A percentile compares a stretch with the other conserved stretches of the same genome.
Conservation (phyloP, 805 yeast genomes). For the Phaffomyces opuntiae region DNA sequence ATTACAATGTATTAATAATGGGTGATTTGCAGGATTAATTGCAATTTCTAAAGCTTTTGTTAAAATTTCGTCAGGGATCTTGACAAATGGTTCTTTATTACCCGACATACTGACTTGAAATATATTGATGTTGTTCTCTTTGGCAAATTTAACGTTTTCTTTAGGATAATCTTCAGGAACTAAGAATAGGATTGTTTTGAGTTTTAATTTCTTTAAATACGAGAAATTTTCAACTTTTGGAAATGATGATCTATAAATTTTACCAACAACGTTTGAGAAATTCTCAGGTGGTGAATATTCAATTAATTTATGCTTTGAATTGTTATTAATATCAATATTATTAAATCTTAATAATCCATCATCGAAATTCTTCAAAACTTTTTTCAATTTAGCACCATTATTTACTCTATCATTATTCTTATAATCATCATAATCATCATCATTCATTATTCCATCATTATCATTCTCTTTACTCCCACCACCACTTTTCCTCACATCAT, state of each 20-base stretch:
- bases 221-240: conserved; percentile 80
- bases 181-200: conserved; percentile 73
- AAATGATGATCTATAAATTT: conserved; percentile 81
- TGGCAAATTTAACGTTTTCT: conserved; percentile 60
- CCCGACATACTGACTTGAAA: conserved; percentile 93
- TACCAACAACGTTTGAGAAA: conserved; percentile 74
- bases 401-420: background rate
- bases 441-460: conserved; percentile 2
- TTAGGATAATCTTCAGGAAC: conserved; percentile 90
- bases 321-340: conserved; percentile 12
- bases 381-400: conserved; percentile 13
- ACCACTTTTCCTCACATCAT: background rate
- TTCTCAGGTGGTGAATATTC: conserved; percentile 70
- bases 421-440: conserved; percentile 1
- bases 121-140: conserved; percentile 53
- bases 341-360: conserved; percentile 2
- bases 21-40: conserved; percentile 81
- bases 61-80: conserved; percentile 58
- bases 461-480: background rate
- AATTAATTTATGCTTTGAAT: too few species aligned
- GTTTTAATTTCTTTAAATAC: conserved; percentile 52
- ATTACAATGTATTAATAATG: conserved; percentile 89
- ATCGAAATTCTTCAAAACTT: conserved; percentile 12
- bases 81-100: conserved; percentile 90
- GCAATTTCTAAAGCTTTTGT: conserved; percentile 78